Base-by-base conservation (phyloP, 345 rosid species). In the Gossypium bickii region DNA sequence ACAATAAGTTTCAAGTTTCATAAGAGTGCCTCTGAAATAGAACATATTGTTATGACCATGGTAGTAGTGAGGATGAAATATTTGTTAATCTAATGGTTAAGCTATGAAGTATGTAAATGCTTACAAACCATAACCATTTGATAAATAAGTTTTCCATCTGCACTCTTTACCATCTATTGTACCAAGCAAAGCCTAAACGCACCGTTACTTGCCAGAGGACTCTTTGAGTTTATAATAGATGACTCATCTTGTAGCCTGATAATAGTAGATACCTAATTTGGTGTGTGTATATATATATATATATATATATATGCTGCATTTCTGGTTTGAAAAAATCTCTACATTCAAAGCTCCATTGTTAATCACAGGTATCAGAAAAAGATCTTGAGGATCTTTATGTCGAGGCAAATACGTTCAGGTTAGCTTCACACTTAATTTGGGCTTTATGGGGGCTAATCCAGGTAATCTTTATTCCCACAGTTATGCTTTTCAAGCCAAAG, bases 371-470 rank as follows among this genome's bases (percentile, higher is more conserved):
- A 53, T 65, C 89, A 9, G 81, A 79, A n/a, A 76, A 70, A 73
- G 98, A 93, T 73, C 82, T 95, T 4, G 89, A 90, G 78, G 83
- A 87, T 58, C 85, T 93, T 12, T 84, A 82, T 27, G 72, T 90
- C 0, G 98, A 95, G 88, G 2, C 96, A 70, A 91, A 89, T 69
- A 86, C 88, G 2, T 95, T 77, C 78, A 91, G 84, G 86, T 75
- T 93, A 78, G 96, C 97, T 61, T 85, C 98, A 29, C 97, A 95
- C 85, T 53, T 95, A 69, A 83, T 81, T 79, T 95, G 99, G 99
- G 96, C 98, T 11, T 78, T 91, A 73, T 95, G 99, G 99, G 92
- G 7, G 3, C 80, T 95, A 64, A 95, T 95, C 77, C 98, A 94
- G 98, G 98, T 92, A 81, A 5, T 72, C 18, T 7, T 20, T 48